phyloP scores from a whole-genome alignment of 2,329 filamentous ascomycete species.

The Metarhizium guizhouense region DNA sequence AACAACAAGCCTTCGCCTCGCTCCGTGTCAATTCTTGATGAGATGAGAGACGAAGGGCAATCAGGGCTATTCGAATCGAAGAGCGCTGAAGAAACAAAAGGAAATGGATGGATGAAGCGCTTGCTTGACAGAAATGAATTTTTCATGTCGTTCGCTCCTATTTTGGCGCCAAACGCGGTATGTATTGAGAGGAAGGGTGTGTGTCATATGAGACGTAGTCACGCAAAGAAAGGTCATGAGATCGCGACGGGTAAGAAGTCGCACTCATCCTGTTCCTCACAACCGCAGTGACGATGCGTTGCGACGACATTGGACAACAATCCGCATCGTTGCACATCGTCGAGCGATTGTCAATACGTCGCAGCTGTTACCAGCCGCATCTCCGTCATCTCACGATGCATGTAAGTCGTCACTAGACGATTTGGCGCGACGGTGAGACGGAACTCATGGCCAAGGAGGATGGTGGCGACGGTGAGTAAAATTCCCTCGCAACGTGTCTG shows the following conservation, averaged over 20 bases:
- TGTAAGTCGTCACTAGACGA: constrained; percentile 4
- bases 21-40: not conserved
- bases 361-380: not conserved
- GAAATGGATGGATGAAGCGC: not conserved
- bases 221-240: not conserved
- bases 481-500: not conserved
- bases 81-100: not conserved
- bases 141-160: no score
- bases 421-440: not conserved
- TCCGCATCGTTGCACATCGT: not conserved
- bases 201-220: not conserved
- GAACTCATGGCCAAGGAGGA: not conserved
- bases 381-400: not conserved
- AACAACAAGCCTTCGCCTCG: not conserved
- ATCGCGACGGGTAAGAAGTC: not conserved
- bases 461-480: not conserved
- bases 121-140: not conserved
- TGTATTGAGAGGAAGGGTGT: not conserved
- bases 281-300: not conserved
- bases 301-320: not conserved
- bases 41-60: not conserved
- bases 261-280: not conserved
- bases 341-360: not conserved
- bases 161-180: not conserved
- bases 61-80: not conserved